phyloP scores from a whole-genome alignment of 371 early-diverging fungal species.

The Entomophthora muscae region DNA sequence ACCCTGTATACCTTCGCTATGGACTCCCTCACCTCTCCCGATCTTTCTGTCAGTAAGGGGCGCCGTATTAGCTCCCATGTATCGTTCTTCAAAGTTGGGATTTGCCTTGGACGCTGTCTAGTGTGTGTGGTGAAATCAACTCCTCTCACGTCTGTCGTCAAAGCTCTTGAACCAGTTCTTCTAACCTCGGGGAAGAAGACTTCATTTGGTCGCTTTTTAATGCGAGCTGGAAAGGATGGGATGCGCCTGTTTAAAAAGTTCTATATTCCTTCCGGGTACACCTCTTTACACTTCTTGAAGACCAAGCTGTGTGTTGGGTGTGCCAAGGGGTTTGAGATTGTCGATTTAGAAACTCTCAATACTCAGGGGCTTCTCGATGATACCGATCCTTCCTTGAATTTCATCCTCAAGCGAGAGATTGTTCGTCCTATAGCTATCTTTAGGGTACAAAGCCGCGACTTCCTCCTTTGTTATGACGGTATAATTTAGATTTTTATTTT shows the following conservation, averaged over 20 bases:
- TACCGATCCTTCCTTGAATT: slow-evolving; percentile 55
- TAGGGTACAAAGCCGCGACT: slow-evolving; percentile 48
- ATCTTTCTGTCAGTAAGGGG: slow-evolving; percentile 21
- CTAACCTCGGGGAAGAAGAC: slow-evolving; percentile 31
- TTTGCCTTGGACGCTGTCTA: slow-evolving; percentile 42
- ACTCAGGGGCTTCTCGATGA: slow-evolving; percentile 65
- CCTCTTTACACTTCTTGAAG: slow-evolving; percentile 58
- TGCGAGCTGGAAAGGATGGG: slow-evolving; percentile 27
- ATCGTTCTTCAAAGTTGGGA: slow-evolving; percentile 67
- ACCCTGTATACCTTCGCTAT: slow-evolving; percentile 54
- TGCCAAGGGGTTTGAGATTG: slow-evolving; percentile 78
- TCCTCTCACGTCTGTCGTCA: slow-evolving; percentile 46
- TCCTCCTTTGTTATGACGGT: slow-evolving; percentile 78
- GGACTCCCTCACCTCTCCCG: slow-evolving; percentile 33
- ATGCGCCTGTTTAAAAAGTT: slow-evolving; percentile 60
- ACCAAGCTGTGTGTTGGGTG: slow-evolving; percentile 74
- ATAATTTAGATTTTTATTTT: slow-evolving; percentile 4
- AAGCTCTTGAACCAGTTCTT: slow-evolving; percentile 46
- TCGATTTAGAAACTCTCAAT: slow-evolving; percentile 62
- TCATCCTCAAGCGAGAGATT: slow-evolving; percentile 54
- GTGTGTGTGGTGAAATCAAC: slow-evolving; percentile 55
- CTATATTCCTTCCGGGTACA: slow-evolving; percentile 72
- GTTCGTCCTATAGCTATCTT: slow-evolving; percentile 68
- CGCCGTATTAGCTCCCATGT: slow-evolving; percentile 59
- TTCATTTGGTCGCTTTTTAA: slow-evolving; percentile 21